Evolutionary conservation across 1,284 basidiomycete genomes (phyloP).

Genomic region (Naganishia sp.): DNA sequence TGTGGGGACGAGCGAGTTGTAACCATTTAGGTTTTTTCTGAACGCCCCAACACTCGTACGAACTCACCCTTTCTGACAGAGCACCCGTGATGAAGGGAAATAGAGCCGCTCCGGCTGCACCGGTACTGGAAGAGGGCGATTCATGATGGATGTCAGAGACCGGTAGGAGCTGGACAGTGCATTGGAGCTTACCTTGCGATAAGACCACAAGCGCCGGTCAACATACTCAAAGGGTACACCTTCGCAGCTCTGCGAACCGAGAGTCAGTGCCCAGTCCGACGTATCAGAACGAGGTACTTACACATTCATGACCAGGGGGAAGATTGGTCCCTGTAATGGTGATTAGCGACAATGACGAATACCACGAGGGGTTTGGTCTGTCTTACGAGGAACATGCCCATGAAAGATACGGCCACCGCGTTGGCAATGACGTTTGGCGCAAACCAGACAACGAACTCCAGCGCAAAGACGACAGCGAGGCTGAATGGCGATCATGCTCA

Average conservation of each 20-base stretch:
- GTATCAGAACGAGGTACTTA: not conserved
- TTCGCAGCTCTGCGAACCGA: conserved; percentile 15
- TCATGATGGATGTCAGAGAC: not conserved
- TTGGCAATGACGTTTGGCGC: conserved; percentile 29
- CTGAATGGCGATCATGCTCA: not conserved
- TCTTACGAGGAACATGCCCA: conserved; percentile 32
- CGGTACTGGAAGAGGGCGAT: not conserved
- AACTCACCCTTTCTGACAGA: conserved; percentile 5
- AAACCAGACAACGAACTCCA: conserved; percentile 28
- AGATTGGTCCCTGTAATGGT: conserved; percentile 29
- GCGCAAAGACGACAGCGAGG: conserved; percentile 3
- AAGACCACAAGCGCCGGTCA: conserved; percentile 29
- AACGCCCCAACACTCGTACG: too few species aligned
- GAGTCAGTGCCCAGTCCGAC: not conserved
- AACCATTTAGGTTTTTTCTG: not conserved
- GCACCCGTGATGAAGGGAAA: conserved; percentile 30
- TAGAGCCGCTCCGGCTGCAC: conserved; percentile 26
- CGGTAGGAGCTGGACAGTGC: not conserved
- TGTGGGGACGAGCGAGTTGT: not conserved
- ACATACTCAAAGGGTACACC: conserved; percentile 20
- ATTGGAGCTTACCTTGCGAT: conserved; percentile 28
- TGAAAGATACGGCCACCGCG: conserved; percentile 28
- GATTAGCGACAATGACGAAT: not conserved
- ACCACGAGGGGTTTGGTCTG: not conserved
- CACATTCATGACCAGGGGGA: conserved; percentile 29